Conservation (phyloP, 768 basidiomycete species). For the Mycena rebaudengoi region DNA sequence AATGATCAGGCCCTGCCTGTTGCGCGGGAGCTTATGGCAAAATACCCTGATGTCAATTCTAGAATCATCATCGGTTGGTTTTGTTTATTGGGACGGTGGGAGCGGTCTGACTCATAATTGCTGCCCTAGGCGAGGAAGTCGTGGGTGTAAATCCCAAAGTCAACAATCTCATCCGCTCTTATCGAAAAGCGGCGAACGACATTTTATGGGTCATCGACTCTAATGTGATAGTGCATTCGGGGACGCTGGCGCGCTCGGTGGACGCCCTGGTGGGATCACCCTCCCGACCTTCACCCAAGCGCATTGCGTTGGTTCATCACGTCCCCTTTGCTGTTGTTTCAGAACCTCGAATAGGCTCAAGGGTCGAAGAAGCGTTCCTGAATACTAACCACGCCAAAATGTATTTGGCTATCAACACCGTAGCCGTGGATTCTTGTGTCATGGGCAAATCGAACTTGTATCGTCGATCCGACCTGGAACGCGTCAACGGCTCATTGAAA, state of each 20-base stretch:
- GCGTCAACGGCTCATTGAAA: conserved; percentile 71
- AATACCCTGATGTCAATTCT: conserved; percentile 80
- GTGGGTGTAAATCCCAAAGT: conserved; percentile 98
- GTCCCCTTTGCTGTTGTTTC: conserved; percentile 88
- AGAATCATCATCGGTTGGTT: conserved; percentile 78
- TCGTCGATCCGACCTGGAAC: conserved; percentile 86
- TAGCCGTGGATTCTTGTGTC: conserved; percentile 93
- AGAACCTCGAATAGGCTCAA: conserved; percentile 76
- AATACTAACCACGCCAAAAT: conserved; percentile 99
- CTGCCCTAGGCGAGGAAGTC: conserved; percentile 70
- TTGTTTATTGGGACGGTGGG: background rate
- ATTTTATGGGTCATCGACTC: conserved; percentile 98
- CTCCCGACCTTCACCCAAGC: conserved; percentile 45
- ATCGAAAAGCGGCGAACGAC: conserved; percentile 82
- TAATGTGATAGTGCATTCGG: conserved; percentile 82
- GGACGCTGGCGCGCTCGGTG: conserved; percentile 86
- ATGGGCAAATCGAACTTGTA: conserved; percentile 97
- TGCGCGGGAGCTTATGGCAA: conserved; percentile 77
- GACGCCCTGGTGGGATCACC: conserved; percentile 67
- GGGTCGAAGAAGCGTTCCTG: conserved; percentile 91
- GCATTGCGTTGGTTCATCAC: conserved; percentile 92
- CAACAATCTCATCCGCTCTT: conserved; percentile 92
- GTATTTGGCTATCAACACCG: conserved; percentile 93
- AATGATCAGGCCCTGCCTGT: conserved; percentile 89
- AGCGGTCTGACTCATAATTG: conserved; percentile 1